Evolutionary conservation across 73 alveolate species (phyloP).

Genomic region (Effrenium voratum): DNA sequence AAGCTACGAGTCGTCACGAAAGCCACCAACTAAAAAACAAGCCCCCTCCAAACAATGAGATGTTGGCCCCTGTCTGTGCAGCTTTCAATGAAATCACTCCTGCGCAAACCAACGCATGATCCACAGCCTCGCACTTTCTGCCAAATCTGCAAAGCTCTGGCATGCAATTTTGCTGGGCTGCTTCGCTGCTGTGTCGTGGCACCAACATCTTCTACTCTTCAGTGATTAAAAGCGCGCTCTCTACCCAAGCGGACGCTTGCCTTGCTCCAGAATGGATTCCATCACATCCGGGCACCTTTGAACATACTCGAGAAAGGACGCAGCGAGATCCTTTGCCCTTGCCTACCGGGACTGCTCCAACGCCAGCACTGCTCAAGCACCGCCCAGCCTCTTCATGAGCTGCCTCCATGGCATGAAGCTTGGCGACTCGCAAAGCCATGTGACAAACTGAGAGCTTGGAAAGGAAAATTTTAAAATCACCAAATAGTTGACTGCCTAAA

Average conservation of each 20-base stretch:
- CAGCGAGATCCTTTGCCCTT: slow-evolving; percentile 39
- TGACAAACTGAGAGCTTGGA: too few relatives aligned
- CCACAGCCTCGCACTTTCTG: background rate
- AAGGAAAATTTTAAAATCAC: too few relatives aligned
- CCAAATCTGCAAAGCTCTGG: slow-evolving; percentile 22
- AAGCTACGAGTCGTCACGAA: too few relatives aligned
- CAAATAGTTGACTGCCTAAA: too few relatives aligned
- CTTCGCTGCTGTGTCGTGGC: background rate
- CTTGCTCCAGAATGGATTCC: slow-evolving; percentile 38
- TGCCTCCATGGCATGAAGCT: background rate
- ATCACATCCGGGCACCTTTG: slow-evolving; percentile 59
- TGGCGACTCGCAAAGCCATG: background rate
- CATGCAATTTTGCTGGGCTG: slow-evolving; percentile 3
- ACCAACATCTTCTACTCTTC: background rate
- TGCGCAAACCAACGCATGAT: too few relatives aligned
- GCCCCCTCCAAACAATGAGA: too few relatives aligned
- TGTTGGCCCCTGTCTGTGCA: too few relatives aligned
- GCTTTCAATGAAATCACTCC: too few relatives aligned
- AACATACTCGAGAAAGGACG: slow-evolving; percentile 49
- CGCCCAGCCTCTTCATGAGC: too few relatives aligned
- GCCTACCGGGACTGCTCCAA: background rate
- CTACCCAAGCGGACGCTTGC: background rate
- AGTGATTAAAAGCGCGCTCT: background rate
- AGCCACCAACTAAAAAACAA: too few relatives aligned
- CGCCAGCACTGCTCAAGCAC: background rate